Percentiles rank a stretch among this genome's conserved stretches.
Conservation (phyloP, 1,284 basidiomycete genomes). For the Cryptococcus sp. region DNA sequence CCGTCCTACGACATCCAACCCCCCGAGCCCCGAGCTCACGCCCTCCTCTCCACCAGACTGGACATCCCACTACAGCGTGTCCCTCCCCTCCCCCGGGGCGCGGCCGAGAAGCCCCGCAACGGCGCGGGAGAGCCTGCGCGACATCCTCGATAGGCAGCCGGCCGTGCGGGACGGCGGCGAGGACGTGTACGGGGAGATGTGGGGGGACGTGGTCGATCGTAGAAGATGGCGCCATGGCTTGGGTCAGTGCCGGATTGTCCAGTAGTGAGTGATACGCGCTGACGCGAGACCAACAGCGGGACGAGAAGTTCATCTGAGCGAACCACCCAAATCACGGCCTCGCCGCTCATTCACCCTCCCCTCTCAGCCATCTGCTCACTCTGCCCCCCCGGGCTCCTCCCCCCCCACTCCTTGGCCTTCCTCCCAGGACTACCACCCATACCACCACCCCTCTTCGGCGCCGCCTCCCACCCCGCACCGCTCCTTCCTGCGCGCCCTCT, state of each 20-base stretch:
- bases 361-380: not conserved
- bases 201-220: not conserved
- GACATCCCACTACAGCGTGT: not conserved
- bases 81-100: not conserved
- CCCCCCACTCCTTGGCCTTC: not conserved
- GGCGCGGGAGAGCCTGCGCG: not conserved
- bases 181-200: not conserved
- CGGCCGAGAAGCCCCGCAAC: not conserved
- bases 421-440: not conserved
- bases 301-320: not conserved
- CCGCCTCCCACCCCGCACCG: not conserved
- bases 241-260: not conserved
- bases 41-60: too few species aligned
- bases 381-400: not conserved
- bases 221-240: not conserved
- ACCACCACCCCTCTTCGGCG: not conserved
- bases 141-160: not conserved
- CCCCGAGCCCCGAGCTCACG: too few species aligned
- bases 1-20: too few species aligned
- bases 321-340: not conserved
- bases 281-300: not conserved
- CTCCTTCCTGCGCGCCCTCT: not conserved
- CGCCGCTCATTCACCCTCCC: not conserved
- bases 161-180: not conserved
- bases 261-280: not conserved